Evolutionary conservation across 108 stramenopile species (phyloP).

Genomic region (Fragilaria radians): DNA sequence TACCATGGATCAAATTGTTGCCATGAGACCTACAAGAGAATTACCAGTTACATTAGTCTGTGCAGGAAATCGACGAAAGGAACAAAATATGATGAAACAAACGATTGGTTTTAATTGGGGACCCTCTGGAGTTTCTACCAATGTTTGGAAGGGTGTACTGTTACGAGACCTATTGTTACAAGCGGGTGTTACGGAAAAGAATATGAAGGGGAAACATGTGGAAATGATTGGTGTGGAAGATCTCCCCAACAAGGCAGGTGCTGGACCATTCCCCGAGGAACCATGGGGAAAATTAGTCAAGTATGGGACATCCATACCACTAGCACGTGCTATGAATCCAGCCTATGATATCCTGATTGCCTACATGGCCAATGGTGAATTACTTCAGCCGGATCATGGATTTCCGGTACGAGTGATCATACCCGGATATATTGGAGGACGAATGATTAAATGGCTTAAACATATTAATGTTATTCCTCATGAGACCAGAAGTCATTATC

Average conservation of each 20-base stretch:
- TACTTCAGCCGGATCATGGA: constrained; percentile 94
- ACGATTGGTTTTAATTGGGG: constrained; percentile 98
- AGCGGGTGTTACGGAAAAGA: constrained; percentile 75
- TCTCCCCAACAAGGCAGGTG: constrained; percentile 91
- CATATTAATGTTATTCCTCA: constrained; percentile 84
- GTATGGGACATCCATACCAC: constrained; percentile 94
- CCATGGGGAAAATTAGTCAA: constrained; percentile 89
- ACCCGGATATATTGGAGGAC: constrained; percentile 97
- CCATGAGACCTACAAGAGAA: constrained; percentile 61
- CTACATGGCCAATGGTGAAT: constrained; percentile 90
- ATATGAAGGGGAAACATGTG: constrained; percentile 78
- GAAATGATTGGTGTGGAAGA: constrained; percentile 90
- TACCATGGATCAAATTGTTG: constrained; percentile 77
- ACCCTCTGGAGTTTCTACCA: constrained; percentile 86
- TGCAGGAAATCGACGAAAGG: constrained; percentile 97
- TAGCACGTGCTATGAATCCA: constrained; percentile 89
- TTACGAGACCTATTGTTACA: constrained; percentile 82
- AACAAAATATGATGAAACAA: constrained; percentile 96
- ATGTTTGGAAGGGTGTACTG: constrained; percentile 90
- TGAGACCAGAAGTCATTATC: constrained; percentile 95
- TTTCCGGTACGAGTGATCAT: constrained; percentile 95
- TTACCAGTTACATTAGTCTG: constrained; percentile 93
- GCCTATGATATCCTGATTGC: constrained; percentile 91
- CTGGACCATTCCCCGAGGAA: constrained; percentile 80
- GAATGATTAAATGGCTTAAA: constrained; percentile 98